Evolutionary conservation across 2,329 filamentous ascomycete genomes (phyloP).

Genomic region (Cercospora sesami): DNA sequence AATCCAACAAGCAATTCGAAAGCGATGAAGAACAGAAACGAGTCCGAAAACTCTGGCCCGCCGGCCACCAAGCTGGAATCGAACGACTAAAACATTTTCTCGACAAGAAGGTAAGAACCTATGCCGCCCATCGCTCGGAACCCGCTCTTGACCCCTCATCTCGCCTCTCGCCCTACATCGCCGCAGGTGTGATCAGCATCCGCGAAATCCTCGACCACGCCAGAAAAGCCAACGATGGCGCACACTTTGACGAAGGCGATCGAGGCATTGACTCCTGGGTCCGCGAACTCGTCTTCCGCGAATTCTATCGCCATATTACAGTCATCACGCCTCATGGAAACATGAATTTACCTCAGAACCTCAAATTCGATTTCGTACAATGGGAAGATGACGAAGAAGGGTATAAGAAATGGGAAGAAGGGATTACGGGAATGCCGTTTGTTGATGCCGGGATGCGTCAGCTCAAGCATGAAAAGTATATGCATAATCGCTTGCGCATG

Average conservation of each 20-base stretch:
- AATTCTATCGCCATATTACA: slow-evolving; percentile 53
- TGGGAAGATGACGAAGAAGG: slow-evolving; percentile 55
- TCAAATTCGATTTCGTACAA: slow-evolving; percentile 54
- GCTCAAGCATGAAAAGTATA: slow-evolving; percentile 51
- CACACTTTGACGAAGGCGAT: slow-evolving; percentile 47
- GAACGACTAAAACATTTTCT: slow-evolving; percentile 46
- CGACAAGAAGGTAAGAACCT: slow-evolving; percentile 42
- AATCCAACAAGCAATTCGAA: slow-evolving; percentile 45
- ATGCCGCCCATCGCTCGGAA: slow-evolving; percentile 46
- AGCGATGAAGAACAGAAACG: slow-evolving; percentile 43
- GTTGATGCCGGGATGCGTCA: slow-evolving; percentile 56
- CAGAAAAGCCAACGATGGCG: slow-evolving; percentile 45
- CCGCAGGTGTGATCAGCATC: slow-evolving; percentile 48
- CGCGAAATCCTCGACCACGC: slow-evolving; percentile 49
- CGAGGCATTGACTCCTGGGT: slow-evolving; percentile 48
- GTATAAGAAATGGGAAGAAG: slow-evolving; percentile 52
- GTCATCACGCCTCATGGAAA: slow-evolving; percentile 50
- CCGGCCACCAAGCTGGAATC: slow-evolving; percentile 46
- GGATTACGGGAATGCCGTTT: slow-evolving; percentile 51
- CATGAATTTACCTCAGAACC: slow-evolving; percentile 54
- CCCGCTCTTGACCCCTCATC: slow-evolving; percentile 46
- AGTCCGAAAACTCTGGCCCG: slow-evolving; percentile 49
- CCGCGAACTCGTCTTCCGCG: slow-evolving; percentile 54
- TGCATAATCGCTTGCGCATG: slow-evolving; percentile 56
- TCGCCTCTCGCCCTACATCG: slow-evolving; percentile 49